Conservation (phyloP, 176 grass and related monocot species). For the Juncus inflexus region DNA sequence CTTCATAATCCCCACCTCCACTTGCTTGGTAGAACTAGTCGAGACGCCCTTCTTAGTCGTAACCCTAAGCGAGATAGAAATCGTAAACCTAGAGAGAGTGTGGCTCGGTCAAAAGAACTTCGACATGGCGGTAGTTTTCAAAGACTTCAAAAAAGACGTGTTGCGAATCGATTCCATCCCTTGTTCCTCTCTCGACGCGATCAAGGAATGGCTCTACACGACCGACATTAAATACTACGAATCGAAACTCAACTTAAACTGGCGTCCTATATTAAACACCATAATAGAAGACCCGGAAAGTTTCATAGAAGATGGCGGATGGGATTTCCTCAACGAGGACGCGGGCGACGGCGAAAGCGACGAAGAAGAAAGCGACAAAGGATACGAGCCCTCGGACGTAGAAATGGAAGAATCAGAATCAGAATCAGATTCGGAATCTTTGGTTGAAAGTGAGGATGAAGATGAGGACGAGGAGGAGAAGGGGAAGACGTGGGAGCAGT, state of each 20-base stretch:
- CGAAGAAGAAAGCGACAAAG: constrained; percentile 74
- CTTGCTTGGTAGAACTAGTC: constrained; percentile 74
- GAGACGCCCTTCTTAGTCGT: constrained; percentile 78
- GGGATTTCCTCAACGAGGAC: constrained; percentile 92
- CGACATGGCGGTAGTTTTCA: constrained; percentile 91
- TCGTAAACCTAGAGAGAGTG: constrained; percentile 88
- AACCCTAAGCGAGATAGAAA: constrained; percentile 75
- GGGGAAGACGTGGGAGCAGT: constrained; percentile 88
- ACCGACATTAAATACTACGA: constrained; percentile 94
- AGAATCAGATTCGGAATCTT: constrained; percentile 54
- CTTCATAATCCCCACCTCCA: constrained; percentile 87
- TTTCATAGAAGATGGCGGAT: constrained; percentile 82
- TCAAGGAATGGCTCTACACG: constrained; percentile 93
- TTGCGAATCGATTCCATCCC: constrained; percentile 86
- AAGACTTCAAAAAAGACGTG: constrained; percentile 90
- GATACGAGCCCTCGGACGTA: constrained; percentile 70
- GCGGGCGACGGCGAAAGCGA: constrained; percentile 65
- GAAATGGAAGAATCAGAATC: constrained; percentile 66
- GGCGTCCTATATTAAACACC: constrained; percentile 89
- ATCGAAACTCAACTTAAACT: constrained; percentile 81
- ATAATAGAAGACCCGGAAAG: constrained; percentile 74
- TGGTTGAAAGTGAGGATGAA: constrained; percentile 56
- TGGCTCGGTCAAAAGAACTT: constrained; percentile 82
- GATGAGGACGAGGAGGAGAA: constrained; percentile 81
- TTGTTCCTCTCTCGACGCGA: constrained; percentile 53